phyloP scores from a whole-genome alignment of 495 filamentous ascomycete genomes.

The Trichoderma virens region DNA sequence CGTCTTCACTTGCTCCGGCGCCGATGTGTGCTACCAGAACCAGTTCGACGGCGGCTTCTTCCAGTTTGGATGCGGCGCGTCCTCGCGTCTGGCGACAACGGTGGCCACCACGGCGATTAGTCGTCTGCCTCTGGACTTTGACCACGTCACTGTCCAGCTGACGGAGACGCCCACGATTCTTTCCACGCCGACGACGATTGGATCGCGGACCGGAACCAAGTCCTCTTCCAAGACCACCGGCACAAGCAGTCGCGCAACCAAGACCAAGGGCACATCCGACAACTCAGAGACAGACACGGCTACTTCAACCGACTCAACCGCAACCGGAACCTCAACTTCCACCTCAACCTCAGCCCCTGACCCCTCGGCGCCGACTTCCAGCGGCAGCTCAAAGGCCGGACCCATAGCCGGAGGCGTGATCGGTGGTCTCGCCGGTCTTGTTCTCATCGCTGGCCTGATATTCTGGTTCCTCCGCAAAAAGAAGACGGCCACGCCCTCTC shows the following conservation, averaged over 20 bases:
- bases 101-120: slow-evolving; percentile 28
- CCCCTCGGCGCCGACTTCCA: slow-evolving; percentile 14
- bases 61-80: slow-evolving; percentile 42
- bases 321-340: slow-evolving; percentile 13
- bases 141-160: slow-evolving; percentile 22
- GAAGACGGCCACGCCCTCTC: slow-evolving; percentile 25
- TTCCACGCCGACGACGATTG: slow-evolving; percentile 29
- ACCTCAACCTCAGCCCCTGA: slow-evolving; percentile 13
- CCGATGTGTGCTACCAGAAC: slow-evolving; percentile 38
- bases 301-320: slow-evolving; percentile 13
- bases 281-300: slow-evolving; percentile 18
- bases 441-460: slow-evolving; percentile 22
- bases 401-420: slow-evolving; percentile 40
- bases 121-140: slow-evolving; percentile 16
- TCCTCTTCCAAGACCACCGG: slow-evolving; percentile 12
- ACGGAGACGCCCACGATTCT: slow-evolving; percentile 26
- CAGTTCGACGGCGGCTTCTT: slow-evolving; percentile 40
- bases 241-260: not conserved
- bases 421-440: slow-evolving; percentile 28
- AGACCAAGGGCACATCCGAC: slow-evolving; percentile 10
- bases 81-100: slow-evolving; percentile 32
- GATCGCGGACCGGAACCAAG: slow-evolving; percentile 17
- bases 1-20: slow-evolving; percentile 38
- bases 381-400: slow-evolving; percentile 19
- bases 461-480: slow-evolving; percentile 26